Evolutionary conservation across 345 rosid species (phyloP).

Genomic region (Pseudoturritis turrita): DNA sequence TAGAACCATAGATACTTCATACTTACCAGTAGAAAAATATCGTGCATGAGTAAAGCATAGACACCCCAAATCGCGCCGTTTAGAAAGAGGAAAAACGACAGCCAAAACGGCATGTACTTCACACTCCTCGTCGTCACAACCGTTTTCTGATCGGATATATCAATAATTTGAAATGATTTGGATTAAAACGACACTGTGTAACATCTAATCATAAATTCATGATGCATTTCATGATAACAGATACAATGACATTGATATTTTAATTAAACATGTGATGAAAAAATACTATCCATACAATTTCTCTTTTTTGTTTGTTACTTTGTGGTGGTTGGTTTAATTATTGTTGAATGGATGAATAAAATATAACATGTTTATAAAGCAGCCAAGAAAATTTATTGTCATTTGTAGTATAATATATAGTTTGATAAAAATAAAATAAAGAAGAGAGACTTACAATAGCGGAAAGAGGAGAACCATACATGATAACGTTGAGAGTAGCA

Average conservation of each 20-base stretch:
- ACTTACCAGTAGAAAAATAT: slow-evolving; percentile 51
- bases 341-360: neutral
- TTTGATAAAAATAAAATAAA: neutral
- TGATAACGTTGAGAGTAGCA: slow-evolving; percentile 57
- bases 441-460: slow-evolving; percentile 49
- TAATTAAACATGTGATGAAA: slow-evolving; percentile 2
- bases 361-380: neutral
- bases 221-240: neutral
- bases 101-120: slow-evolving; percentile 68
- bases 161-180: neutral
- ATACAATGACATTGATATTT: neutral
- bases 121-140: slow-evolving; percentile 66
- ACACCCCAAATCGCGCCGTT: slow-evolving; percentile 67
- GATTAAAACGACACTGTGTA: neutral
- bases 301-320: neutral
- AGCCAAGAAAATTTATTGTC: neutral
- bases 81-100: slow-evolving; percentile 57
- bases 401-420: neutral
- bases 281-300: slow-evolving; percentile 3
- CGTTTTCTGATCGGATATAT: slow-evolving; percentile 47
- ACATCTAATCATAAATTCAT: neutral
- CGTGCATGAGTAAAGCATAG: slow-evolving; percentile 52
- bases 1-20: no score
- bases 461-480: slow-evolving; percentile 83
- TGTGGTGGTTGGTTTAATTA: slow-evolving; percentile 3